Evolutionary conservation across 305 asterid species (phyloP).

Genomic region (Fraxinus ornus): DNA sequence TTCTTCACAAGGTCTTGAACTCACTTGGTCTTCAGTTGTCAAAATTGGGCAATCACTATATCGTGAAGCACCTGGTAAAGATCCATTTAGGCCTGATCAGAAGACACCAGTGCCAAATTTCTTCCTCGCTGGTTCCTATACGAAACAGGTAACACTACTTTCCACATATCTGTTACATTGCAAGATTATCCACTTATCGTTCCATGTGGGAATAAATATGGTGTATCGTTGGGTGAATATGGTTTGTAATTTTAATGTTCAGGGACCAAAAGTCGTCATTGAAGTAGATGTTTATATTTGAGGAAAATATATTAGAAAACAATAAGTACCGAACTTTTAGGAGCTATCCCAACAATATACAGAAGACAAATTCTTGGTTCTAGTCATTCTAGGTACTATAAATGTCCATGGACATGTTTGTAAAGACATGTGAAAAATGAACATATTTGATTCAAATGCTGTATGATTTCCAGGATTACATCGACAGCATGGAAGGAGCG

Average conservation of each 20-base stretch:
- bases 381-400: background rate
- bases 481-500: constrained; percentile 99
- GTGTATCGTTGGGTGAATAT: background rate
- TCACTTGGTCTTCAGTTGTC: constrained; percentile 95
- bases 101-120: constrained; percentile 85
- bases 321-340: background rate
- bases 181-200: background rate
- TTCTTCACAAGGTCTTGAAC: constrained; percentile 91
- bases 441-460: background rate
- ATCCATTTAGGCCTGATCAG: constrained; percentile 98
- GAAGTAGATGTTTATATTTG: background rate
- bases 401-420: background rate
- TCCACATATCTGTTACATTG: background rate
- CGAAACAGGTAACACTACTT: constrained; percentile 67
- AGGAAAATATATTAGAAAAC: background rate
- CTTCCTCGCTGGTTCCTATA: constrained; percentile 97
- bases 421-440: background rate
- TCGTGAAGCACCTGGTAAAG: constrained; percentile 95
- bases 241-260: background rate
- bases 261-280: background rate
- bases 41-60: constrained; percentile 90
- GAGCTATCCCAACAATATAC: background rate
- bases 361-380: background rate
- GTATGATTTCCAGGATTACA: constrained; percentile 66
- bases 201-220: background rate